These are phyloP conservation scores for Achlya hypogyna DNA, from an alignment of 352 stramenopile genomes.

Conservation along the genomic window DNA sequence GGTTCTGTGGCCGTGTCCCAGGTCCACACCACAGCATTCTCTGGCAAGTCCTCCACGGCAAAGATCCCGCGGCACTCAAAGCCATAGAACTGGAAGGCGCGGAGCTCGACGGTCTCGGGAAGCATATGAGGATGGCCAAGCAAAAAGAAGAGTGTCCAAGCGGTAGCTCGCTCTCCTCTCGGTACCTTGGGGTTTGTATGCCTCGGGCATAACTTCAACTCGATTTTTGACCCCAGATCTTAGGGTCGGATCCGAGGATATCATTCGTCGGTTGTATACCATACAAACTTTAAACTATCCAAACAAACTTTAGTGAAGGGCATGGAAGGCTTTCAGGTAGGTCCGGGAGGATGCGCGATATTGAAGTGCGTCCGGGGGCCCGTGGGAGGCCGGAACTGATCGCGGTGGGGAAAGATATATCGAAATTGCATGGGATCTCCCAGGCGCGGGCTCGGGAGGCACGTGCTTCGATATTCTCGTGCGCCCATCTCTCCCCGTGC, in stretches of 20 bases:
- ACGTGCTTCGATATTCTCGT: not conserved
- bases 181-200: too few species aligned
- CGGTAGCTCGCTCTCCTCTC: not conserved
- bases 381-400: too few species aligned
- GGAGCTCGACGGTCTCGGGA: conserved; percentile 10
- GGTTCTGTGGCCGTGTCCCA: conserved; percentile 19
- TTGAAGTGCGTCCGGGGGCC: not conserved
- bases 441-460: not conserved
- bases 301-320: not conserved
- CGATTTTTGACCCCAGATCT: not conserved
- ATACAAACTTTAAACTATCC: not conserved
- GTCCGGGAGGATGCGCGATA: not conserved
- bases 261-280: not conserved
- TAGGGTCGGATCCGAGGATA: not conserved
- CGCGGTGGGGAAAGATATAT: too few species aligned
- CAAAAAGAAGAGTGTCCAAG: conserved; percentile 14
- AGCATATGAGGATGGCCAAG: conserved; percentile 7
- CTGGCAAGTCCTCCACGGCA: conserved; percentile 1
- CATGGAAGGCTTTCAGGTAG: not conserved
- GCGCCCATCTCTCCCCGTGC: too few species aligned
- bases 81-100: conserved; percentile 15
- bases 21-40: not conserved
- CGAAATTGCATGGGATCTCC: not conserved
- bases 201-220: not conserved
- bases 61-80: conserved; percentile 16